These are phyloP conservation scores for Cutaneotrichosporon spelunceum DNA, from an alignment of 1,284 basidiomycete species.

Conservation along the genomic window DNA sequence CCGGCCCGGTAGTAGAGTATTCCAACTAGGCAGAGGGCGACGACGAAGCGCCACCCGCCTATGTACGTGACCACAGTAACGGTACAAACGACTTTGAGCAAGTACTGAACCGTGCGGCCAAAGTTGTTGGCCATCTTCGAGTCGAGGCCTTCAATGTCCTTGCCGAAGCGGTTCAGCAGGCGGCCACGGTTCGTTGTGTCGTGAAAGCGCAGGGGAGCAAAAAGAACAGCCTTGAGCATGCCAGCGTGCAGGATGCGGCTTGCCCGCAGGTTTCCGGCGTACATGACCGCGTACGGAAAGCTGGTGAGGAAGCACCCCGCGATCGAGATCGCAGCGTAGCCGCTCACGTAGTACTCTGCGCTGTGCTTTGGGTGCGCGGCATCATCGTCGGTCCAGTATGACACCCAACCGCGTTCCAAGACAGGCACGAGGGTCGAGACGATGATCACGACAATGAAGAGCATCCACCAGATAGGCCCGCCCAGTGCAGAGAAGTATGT, in stretches of 20 bases:
- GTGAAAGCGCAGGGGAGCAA: constrained; percentile 88
- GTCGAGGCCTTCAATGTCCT: constrained; percentile 90
- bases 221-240: constrained; percentile 78
- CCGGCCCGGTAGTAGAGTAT: constrained; percentile 55
- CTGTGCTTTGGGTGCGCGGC: constrained; percentile 49
- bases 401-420: constrained; percentile 76
- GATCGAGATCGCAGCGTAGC: constrained; percentile 62
- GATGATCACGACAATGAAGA: constrained; percentile 61
- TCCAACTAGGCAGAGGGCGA: constrained; percentile 62
- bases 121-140: constrained; percentile 81
- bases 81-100: constrained; percentile 47
- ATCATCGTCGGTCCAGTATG: constrained; percentile 50
- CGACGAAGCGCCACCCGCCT: constrained; percentile 72
- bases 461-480: constrained; percentile 58
- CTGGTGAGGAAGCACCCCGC: constrained; percentile 40
- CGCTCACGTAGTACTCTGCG: constrained; percentile 67
- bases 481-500: constrained; percentile 61
- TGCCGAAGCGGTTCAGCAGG: constrained; percentile 83
- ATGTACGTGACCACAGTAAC: constrained; percentile 66
- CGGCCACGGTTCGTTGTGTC: constrained; percentile 86
- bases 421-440: constrained; percentile 71
- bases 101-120: constrained; percentile 60
- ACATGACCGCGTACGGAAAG: constrained; percentile 45
- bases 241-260: constrained; percentile 66
- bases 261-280: constrained; percentile 66